Percentiles rank a stretch among this genome's conserved stretches.
Conservation (phyloP, 305 asterid genomes). For the Rubia peregrina region DNA sequence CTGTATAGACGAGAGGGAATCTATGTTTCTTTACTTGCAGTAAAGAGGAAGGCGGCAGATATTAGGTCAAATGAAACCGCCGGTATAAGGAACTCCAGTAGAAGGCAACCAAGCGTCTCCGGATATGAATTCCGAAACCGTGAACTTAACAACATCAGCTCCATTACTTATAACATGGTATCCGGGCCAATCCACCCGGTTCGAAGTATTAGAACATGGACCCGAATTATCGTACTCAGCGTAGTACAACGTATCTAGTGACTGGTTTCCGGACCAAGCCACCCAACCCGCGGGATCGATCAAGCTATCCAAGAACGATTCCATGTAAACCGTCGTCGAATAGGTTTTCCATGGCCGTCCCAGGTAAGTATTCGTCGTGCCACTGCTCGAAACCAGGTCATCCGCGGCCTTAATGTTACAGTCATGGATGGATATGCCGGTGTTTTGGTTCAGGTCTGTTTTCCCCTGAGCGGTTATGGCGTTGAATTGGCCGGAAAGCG, state of each 20-base stretch:
- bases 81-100: neutral
- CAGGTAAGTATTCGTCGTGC: constrained; percentile 10
- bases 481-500: constrained; percentile 19
- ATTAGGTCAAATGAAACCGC: neutral
- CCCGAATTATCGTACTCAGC: neutral
- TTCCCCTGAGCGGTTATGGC: constrained; percentile 25
- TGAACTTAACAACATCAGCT: neutral
- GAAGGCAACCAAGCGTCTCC: constrained; percentile 4
- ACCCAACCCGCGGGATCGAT: neutral
- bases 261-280: neutral
- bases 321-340: constrained; percentile 20
- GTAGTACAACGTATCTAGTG: neutral
- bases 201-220: neutral
- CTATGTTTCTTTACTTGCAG: neutral
- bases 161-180: neutral
- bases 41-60: neutral
- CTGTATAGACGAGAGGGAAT: neutral
- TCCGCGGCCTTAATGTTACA: constrained; percentile 13
- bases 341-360: constrained; percentile 30
- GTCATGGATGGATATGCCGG: constrained; percentile 17
- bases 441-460: constrained; percentile 22
- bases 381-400: constrained; percentile 14
- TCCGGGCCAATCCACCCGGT: neutral
- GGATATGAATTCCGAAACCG: neutral
- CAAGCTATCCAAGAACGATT: constrained; percentile 8